Evolutionary conservation across 2,329 filamentous ascomycete genomes (phyloP).

Genomic region (Stenocarpella maydis): DNA sequence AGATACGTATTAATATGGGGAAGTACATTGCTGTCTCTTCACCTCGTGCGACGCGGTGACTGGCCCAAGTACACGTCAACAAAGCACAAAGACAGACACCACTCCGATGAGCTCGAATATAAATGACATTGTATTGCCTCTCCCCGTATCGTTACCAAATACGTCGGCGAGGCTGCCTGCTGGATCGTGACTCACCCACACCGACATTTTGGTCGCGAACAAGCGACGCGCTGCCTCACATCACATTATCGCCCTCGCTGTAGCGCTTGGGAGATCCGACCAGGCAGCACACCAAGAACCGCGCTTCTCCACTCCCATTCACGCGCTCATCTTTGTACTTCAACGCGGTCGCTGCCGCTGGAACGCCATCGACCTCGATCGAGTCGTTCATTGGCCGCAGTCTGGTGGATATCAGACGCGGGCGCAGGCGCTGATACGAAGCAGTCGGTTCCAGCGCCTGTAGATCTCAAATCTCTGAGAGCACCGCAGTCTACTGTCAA

Average conservation of each 20-base stretch:
- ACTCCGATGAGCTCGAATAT: not conserved
- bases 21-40: slow-evolving; percentile 9
- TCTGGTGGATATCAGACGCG: slow-evolving; percentile 2
- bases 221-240: slow-evolving; percentile 1
- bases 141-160: not conserved
- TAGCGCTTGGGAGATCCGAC: not conserved
- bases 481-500: not conserved
- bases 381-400: not conserved
- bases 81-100: not conserved
- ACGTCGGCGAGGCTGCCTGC: slow-evolving; percentile 18
- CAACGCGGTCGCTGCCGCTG: not conserved
- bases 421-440: not conserved
- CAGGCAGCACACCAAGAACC: slow-evolving; percentile 30
- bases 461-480: not conserved
- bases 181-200: slow-evolving; percentile 27
- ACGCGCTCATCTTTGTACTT: not conserved
- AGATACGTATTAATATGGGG: not conserved
- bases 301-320: slow-evolving; percentile 26
- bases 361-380: not conserved
- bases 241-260: not conserved
- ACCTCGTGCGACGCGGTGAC: slow-evolving; percentile 3
- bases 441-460: not conserved
- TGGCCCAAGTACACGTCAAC: not conserved
- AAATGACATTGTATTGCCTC: not conserved
- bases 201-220: slow-evolving; percentile 8